phyloP scores from a whole-genome alignment of 306 rosid species.

The Rubus parviflorus region DNA sequence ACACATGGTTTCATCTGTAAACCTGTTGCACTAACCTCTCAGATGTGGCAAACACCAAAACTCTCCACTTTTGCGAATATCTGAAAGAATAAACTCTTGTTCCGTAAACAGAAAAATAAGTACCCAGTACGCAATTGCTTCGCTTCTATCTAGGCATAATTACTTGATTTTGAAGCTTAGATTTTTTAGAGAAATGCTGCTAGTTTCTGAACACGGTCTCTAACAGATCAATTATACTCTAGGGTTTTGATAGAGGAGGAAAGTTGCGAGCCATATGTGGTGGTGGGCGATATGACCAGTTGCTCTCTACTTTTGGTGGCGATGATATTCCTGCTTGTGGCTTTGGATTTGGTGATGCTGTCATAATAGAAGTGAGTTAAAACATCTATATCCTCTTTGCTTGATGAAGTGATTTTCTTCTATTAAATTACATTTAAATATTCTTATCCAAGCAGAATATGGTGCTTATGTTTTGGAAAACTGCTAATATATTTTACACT shows the following conservation, averaged over 20 bases:
- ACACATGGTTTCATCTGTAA: background rate
- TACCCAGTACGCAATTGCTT: background rate
- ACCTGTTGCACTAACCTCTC: background rate
- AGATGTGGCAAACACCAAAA: background rate
- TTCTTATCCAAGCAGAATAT: background rate
- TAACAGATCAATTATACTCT: slow-evolving; percentile 13
- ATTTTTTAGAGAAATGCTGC: background rate
- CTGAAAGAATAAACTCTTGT: background rate
- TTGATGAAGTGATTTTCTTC: background rate
- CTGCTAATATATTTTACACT: background rate
- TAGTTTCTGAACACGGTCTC: background rate
- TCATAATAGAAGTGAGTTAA: slow-evolving; percentile 82
- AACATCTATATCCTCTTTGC: background rate
- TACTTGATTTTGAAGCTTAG: background rate
- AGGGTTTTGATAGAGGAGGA: slow-evolving; percentile 94
- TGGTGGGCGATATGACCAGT: slow-evolving; percentile 85
- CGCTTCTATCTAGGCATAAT: background rate
- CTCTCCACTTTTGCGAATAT: background rate
- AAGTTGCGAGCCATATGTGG: slow-evolving; percentile 99
- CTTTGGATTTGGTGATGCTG: slow-evolving; percentile 99
- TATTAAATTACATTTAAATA: background rate
- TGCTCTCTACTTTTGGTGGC: slow-evolving; percentile 93
- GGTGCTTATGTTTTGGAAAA: background rate
- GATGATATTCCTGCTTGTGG: slow-evolving; percentile 93
- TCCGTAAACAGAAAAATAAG: background rate